Evolutionary conservation across 78 protist species (phyloP).

Genomic region (Dictyostelium purpureum): DNA sequence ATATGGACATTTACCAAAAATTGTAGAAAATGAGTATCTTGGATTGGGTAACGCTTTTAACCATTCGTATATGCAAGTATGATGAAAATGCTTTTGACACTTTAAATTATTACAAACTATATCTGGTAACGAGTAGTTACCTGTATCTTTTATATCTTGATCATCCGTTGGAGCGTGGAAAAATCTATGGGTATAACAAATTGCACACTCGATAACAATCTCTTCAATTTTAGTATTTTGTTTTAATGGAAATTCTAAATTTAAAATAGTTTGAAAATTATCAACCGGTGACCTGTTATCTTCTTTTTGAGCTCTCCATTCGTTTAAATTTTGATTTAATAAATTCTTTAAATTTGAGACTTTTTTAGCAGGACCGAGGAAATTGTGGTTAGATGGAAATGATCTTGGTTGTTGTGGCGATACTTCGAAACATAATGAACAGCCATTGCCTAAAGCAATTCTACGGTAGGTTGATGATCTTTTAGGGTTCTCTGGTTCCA

Average conservation of each 20-base stretch:
- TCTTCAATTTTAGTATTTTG: background rate
- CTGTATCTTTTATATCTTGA: background rate
- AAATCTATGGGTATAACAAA: conserved; percentile 48
- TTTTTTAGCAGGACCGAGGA: conserved; percentile 18
- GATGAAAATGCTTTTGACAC: conserved; percentile 52
- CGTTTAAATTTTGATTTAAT: background rate
- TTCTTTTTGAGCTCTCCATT: background rate
- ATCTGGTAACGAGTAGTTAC: conserved; percentile 9
- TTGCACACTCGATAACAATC: conserved; percentile 19
- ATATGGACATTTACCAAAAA: conserved; percentile 50
- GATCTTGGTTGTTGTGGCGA: conserved; percentile 9
- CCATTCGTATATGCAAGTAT: conserved; percentile 36
- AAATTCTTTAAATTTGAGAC: background rate
- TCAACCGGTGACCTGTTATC: background rate
- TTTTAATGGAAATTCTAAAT: conserved; percentile 10
- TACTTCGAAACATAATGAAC: conserved; percentile 29
- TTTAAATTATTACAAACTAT: conserved; percentile 8
- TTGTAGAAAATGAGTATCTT: background rate
- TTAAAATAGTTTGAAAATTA: background rate
- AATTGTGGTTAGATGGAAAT: background rate
- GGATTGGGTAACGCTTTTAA: conserved; percentile 17
- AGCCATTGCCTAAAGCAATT: conserved; percentile 25
- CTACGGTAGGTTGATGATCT: background rate
- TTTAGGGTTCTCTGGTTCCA: conserved; percentile 39
- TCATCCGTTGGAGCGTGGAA: background rate